A percentile compares a stretch with the other conserved stretches of the same genome.
phyloP scores from a whole-genome alignment of 1,284 basidiomycete species.

The Ganoderma lucidum region DNA sequence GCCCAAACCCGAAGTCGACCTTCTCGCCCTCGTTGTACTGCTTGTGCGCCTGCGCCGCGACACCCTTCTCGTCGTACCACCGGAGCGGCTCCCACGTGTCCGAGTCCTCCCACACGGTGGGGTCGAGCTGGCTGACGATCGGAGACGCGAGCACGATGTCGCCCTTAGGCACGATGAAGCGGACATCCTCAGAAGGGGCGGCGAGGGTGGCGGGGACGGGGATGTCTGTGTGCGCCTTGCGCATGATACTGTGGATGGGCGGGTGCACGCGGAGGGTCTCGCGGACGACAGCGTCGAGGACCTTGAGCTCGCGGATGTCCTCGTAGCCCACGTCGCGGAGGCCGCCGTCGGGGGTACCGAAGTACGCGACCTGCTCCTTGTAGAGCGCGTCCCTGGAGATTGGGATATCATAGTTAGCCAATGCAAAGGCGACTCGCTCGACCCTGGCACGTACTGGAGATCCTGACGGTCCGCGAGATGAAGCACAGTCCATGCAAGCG shows the following conservation, averaged over 20 bases:
- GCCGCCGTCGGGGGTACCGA: conserved; percentile 82
- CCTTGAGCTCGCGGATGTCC: conserved; percentile 82
- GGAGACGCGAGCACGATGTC: conserved; percentile 93
- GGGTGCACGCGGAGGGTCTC: conserved; percentile 94
- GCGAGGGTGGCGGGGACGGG: conserved; percentile 84
- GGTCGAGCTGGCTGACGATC: conserved; percentile 90
- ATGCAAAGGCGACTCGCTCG: too few species aligned
- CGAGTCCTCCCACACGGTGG: conserved; percentile 82
- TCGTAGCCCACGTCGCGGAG: conserved; percentile 89
- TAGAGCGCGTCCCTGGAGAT: conserved; percentile 77
- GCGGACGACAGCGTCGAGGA: conserved; percentile 91
- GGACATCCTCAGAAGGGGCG: conserved; percentile 74
- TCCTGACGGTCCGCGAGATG: conserved; percentile 87
- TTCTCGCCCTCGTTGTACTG: conserved; percentile 87
- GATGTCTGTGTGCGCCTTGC: conserved; percentile 88
- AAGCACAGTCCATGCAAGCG: conserved; percentile 91
- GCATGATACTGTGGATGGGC: conserved; percentile 93
- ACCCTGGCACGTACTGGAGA: conserved; percentile 64
- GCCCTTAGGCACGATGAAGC: conserved; percentile 91
- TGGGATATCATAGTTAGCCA: not conserved
- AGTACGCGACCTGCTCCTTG: conserved; percentile 88
- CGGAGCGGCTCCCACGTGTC: conserved; percentile 81
- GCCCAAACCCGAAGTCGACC: conserved; percentile 96
- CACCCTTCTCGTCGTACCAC: conserved; percentile 85
- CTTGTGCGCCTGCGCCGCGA: conserved; percentile 80